phyloP scores from a whole-genome alignment of 2,329 filamentous ascomycete genomes.

The Penicillium sclerotiorum region DNA sequence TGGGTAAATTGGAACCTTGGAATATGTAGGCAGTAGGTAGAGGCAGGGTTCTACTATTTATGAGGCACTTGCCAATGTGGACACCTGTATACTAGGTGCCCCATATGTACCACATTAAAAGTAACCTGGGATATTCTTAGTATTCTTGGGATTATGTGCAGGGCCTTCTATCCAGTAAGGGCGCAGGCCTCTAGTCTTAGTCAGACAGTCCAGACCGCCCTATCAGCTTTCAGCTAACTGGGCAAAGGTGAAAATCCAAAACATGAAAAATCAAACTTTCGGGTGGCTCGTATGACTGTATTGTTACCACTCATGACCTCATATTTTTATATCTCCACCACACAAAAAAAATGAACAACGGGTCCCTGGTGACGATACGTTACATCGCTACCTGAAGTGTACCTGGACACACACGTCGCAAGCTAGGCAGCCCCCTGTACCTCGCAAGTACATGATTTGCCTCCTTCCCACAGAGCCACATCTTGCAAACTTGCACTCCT shows the following conservation, averaged over 20 bases:
- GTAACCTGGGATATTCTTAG: no score
- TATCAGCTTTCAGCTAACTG: slow-evolving; percentile 22
- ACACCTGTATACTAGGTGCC: no score
- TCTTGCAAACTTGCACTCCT: slow-evolving; percentile 14
- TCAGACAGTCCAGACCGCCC: slow-evolving; percentile 7
- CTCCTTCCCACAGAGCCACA: slow-evolving; percentile 29
- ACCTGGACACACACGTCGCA: slow-evolving; percentile 12
- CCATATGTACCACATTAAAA: no score
- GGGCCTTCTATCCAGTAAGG: neutral
- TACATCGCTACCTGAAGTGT: neutral
- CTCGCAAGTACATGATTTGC: slow-evolving; percentile 28
- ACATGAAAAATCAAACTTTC: slow-evolving; percentile 16
- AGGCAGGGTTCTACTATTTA: no score
- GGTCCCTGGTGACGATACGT: neutral
- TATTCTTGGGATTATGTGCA: no score
- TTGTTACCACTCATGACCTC: neutral
- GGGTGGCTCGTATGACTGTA: neutral
- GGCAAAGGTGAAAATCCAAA: slow-evolving; percentile 5
- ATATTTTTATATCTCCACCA: neutral
- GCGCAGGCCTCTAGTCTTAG: slow-evolving; percentile 11
- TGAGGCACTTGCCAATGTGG: no score
- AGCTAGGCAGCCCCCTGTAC: slow-evolving; percentile 8
- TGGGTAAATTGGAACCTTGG: no score
- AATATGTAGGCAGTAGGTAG: no score
- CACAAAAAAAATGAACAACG: neutral